Evolutionary conservation across 2,329 filamentous ascomycete genomes (phyloP).

Genomic region (Aureobasidium melanogenum): DNA sequence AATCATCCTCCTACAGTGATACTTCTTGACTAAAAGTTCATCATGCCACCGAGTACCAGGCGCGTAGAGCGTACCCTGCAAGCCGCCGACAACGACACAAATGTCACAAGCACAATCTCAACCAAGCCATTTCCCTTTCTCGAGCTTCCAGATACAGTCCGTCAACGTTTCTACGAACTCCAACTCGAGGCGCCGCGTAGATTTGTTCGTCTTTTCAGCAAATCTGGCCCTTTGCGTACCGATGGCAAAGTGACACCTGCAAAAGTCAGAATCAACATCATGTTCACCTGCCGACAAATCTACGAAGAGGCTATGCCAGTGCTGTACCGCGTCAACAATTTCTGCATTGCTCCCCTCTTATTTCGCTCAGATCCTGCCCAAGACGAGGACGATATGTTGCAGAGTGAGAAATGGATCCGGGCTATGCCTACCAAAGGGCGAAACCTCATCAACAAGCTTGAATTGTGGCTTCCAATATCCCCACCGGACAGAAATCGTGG

Average conservation of each 20-base stretch:
- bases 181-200: neutral
- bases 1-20: too few relatives aligned
- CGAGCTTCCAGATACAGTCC: neutral
- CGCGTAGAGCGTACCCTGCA: neutral
- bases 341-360: neutral
- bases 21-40: too few relatives aligned
- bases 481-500: neutral
- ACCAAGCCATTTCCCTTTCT: conserved; percentile 1
- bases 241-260: neutral
- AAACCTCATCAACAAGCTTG: neutral
- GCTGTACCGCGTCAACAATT: neutral
- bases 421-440: neutral
- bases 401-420: neutral
- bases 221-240: neutral
- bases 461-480: neutral
- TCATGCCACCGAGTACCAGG: neutral
- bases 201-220: neutral
- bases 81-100: neutral
- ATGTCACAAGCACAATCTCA: neutral
- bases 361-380: neutral
- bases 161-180: conserved; percentile 1
- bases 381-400: neutral
- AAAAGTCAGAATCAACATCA: neutral
- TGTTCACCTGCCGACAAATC: neutral
- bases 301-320: conserved; percentile 1